Percentiles rank a stretch among this genome's conserved stretches.
These are phyloP conservation scores for Candida tammaniensis DNA, from an alignment of 805 yeast genomes.

Conservation along the genomic window DNA sequence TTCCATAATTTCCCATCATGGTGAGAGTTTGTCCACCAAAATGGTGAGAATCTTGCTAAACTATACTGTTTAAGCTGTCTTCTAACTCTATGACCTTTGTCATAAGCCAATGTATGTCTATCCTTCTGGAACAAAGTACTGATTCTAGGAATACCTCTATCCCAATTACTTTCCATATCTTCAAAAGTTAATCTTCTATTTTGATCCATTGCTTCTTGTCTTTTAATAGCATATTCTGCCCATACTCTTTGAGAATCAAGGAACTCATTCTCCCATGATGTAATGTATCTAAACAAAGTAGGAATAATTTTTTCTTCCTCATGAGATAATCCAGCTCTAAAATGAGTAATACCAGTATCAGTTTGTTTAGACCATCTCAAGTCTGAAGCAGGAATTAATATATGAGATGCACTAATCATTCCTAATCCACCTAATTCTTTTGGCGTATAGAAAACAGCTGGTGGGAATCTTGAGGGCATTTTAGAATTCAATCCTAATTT, in stretches of 20 bases:
- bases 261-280: constrained; percentile 97
- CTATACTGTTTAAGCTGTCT: constrained; percentile 74
- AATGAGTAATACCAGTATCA: constrained; percentile 91
- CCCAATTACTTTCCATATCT: constrained; percentile 94
- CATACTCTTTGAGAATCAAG: constrained; percentile 93
- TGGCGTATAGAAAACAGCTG: constrained; percentile 97
- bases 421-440: constrained; percentile 97
- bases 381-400: constrained; percentile 91
- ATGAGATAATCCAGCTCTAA: constrained; percentile 88
- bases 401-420: constrained; percentile 96
- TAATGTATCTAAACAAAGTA: constrained; percentile 85
- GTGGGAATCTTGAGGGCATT: constrained; percentile 98
- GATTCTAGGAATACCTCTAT: constrained; percentile 93
- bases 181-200: constrained; percentile 86
- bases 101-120: constrained; percentile 90
- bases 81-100: constrained; percentile 87
- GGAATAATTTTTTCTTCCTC: constrained; percentile 83
- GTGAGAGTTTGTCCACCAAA: constrained; percentile 93
- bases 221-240: constrained; percentile 92
- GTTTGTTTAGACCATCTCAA: constrained; percentile 89
- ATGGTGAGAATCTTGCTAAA: constrained; percentile 73
- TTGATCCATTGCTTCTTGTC: constrained; percentile 82
- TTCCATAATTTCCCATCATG: constrained; percentile 98
- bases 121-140: constrained; percentile 94
- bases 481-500: constrained; percentile 94